Evolutionary conservation across 2,329 filamentous ascomycete species (phyloP), one percentile per base, ranked within the genome.

Genomic region (Pseudopithomyces chartarum): DNA sequence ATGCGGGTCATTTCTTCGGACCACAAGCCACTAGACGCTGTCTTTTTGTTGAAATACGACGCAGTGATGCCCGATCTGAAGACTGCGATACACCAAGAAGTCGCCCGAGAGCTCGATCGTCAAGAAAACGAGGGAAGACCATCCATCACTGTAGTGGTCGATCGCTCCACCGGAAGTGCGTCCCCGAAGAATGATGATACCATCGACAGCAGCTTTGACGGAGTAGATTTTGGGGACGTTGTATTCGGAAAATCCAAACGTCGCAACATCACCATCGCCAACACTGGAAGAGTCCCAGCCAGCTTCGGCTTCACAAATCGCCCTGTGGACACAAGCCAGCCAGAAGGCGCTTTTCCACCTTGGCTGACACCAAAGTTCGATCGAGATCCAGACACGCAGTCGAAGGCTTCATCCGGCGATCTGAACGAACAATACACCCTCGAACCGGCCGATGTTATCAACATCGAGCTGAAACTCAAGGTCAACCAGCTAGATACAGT

Each of bases 1-100:
- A 95, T 98, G 74, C 85, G 90, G 17, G 88, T 99, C 22, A 85
- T 91, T 15, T 97, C 94, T 0, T 98, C 94, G 0, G 95, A 99
- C 67, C 95, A 99, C 76, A 99, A 99, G 73, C 96, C 95, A 0
- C 79, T 99, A 1, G 86, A 88, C 56, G 91, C 92, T 0, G 80
- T 93, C 0, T 98, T 98, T 70, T 89, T 85, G 0, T 77, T 99
- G 7, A 88, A 90, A 43, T 97, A 95, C 70, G 91, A 97, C 60
- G 90, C 91, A 0, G 90, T 97, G 1, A 87, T 96, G 0, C 90
- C 92, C 0, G 88, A 94, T 26, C 79, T 97, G 23, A 97, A 96
- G 73, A 86, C 91, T 1, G 89, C 87, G 60, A 82, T 98, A 0
- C 90, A 97, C 59, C 87, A 90, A 55, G 92, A 98, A 69, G 90